These are phyloP conservation scores for Clonostachys chloroleuca DNA, from an alignment of 2,329 filamentous ascomycete genomes.

Conservation along the genomic window DNA sequence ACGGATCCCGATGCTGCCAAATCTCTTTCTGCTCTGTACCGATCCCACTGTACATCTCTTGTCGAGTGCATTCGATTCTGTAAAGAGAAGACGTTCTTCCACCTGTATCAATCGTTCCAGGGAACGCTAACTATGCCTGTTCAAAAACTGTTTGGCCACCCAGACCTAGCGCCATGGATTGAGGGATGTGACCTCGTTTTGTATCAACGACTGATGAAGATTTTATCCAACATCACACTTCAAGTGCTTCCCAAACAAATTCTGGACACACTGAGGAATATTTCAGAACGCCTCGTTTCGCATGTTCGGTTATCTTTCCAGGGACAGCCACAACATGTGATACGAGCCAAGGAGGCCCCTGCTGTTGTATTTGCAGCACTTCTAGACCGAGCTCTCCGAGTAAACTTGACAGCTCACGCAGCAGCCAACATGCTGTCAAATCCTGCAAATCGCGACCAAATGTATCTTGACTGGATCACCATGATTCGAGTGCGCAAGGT, in stretches of 20 bases:
- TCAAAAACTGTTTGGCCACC: slow-evolving; percentile 83
- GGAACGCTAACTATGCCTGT: slow-evolving; percentile 96
- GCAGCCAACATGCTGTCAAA: slow-evolving; percentile 90
- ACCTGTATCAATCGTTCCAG: slow-evolving; percentile 90
- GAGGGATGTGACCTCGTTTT: slow-evolving; percentile 92
- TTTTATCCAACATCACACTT: slow-evolving; percentile 81
- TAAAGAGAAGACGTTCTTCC: slow-evolving; percentile 95
- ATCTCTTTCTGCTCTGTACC: slow-evolving; percentile 81
- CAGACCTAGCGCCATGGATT: slow-evolving; percentile 84
- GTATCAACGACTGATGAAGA: slow-evolving; percentile 95
- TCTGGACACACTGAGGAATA: slow-evolving; percentile 79
- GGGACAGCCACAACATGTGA: slow-evolving; percentile 77
- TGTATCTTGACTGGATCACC: slow-evolving; percentile 88
- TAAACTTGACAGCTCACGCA: slow-evolving; percentile 91
- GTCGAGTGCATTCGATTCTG: slow-evolving; percentile 95
- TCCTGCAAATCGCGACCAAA: slow-evolving; percentile 84
- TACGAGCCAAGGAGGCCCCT: slow-evolving; percentile 81
- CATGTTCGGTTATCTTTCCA: slow-evolving; percentile 86
- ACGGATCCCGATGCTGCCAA: slow-evolving; percentile 86
- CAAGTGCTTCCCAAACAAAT: slow-evolving; percentile 89
- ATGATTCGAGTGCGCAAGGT: slow-evolving; percentile 60
- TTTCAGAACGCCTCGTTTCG: slow-evolving; percentile 73
- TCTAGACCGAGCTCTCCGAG: slow-evolving; percentile 79
- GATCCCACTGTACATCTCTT: slow-evolving; percentile 90
- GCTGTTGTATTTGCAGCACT: slow-evolving; percentile 85